Evolutionary conservation across 352 stramenopile species (phyloP).

Genomic region (Globisporangium echinulatum): DNA sequence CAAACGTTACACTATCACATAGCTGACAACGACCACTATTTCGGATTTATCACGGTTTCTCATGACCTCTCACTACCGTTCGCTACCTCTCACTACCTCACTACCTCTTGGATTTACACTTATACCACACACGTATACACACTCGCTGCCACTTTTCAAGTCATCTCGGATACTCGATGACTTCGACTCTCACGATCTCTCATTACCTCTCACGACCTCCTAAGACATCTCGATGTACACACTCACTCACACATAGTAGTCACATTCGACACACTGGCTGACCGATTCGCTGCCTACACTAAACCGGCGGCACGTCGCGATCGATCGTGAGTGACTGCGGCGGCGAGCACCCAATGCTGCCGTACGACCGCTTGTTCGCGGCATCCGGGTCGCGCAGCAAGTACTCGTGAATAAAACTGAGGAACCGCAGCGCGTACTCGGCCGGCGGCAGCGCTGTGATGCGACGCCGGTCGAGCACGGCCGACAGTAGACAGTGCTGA

Average conservation of each 20-base stretch:
- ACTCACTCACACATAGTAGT: not conserved
- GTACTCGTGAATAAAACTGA: constrained; percentile 83
- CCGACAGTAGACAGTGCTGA: constrained; percentile 68
- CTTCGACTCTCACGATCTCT: no score
- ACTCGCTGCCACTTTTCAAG: no score
- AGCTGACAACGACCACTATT: no score
- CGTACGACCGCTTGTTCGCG: constrained; percentile 60
- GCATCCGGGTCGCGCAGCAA: constrained; percentile 57
- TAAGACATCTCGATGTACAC: not conserved
- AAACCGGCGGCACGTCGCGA: constrained; percentile 1
- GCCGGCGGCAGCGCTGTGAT: constrained; percentile 78
- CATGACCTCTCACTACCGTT: no score
- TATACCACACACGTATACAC: no score
- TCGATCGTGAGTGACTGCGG: constrained; percentile 10
- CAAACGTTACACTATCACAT: no score
- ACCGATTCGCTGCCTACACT: not conserved
- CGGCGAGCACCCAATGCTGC: constrained; percentile 44
- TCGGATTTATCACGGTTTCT: no score
- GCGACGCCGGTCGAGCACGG: constrained; percentile 61
- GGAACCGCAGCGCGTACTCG: constrained; percentile 81
- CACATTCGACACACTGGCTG: not conserved
- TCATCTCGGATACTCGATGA: no score
- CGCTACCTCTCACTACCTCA: no score
- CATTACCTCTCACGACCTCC: no score
- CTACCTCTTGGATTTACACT: no score